A percentile compares a stretch with the other conserved stretches of the same genome.
These are phyloP conservation scores for Saccharum hybrid DNA, from an alignment of 202 grass and related monocot genomes.

Conservation along the genomic window DNA sequence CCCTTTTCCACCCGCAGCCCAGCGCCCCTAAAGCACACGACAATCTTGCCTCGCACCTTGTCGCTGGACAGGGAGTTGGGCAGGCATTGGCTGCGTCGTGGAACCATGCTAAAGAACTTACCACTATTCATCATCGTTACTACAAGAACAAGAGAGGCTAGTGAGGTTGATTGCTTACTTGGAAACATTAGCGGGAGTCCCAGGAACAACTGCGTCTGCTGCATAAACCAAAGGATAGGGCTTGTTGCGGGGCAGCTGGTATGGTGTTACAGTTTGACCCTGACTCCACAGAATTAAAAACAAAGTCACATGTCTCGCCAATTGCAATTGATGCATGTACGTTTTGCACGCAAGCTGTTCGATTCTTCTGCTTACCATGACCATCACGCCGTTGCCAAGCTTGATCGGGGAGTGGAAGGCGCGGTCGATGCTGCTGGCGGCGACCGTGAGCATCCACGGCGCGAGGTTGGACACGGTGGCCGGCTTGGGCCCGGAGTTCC, in stretches of 20 bases:
- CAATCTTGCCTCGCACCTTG: constrained; percentile 85
- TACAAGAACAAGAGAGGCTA: not conserved
- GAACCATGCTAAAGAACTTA: not conserved
- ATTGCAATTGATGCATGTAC: too few relatives aligned
- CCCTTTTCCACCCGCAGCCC: constrained; percentile 81
- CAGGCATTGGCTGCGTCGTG: constrained; percentile 68
- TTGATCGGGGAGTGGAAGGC: constrained; percentile 62
- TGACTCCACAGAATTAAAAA: constrained; percentile 25
- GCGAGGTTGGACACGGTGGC: constrained; percentile 86
- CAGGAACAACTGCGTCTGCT: constrained; percentile 64
- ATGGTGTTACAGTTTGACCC: constrained; percentile 84
- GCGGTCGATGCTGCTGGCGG: constrained; percentile 94
- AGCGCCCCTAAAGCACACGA: constrained; percentile 71
- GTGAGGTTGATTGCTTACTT: constrained; percentile 50
- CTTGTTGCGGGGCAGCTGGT: constrained; percentile 45
- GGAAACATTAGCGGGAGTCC: constrained; percentile 64
- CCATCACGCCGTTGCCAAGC: constrained; percentile 57
- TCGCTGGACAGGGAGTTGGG: constrained; percentile 64
- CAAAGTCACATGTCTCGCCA: not conserved
- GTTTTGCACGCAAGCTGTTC: too few relatives aligned
- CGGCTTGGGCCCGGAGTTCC: constrained; percentile 72
- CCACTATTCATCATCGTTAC: not conserved
- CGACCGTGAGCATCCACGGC: constrained; percentile 89
- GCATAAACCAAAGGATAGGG: constrained; percentile 74
- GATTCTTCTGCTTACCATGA: constrained; percentile 54